Evolutionary conservation across 331 rosid species (phyloP).

Genomic region (Cydonia oblonga): DNA sequence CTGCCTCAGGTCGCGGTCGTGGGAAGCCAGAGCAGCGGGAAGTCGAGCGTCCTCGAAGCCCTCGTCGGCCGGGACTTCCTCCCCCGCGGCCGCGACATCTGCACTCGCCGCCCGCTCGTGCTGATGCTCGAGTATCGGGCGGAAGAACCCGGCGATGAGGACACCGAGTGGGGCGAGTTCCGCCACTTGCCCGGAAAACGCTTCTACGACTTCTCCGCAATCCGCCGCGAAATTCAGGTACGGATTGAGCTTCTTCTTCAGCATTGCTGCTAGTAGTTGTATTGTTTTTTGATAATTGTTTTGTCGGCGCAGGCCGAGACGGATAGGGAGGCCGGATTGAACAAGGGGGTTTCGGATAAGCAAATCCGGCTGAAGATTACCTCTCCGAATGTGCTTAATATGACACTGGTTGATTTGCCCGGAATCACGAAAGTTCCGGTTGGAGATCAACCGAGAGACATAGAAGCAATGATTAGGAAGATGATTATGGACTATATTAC

Average conservation of each 20-base stretch:
- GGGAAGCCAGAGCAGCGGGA: constrained; percentile 35
- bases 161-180: constrained; percentile 26
- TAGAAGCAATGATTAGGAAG: constrained; percentile 27
- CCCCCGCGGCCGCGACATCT: constrained; percentile 27
- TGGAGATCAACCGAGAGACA: constrained; percentile 37
- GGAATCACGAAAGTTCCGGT: constrained; percentile 36
- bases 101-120: constrained; percentile 29
- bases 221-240: constrained; percentile 32
- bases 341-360: constrained; percentile 28
- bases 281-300: not conserved
- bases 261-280: not conserved
- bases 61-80: constrained; percentile 34
- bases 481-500: constrained; percentile 26
- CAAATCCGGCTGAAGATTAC: constrained; percentile 29
- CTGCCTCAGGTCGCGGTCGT: not conserved
- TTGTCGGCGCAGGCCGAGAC: constrained; percentile 19
- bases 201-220: constrained; percentile 21
- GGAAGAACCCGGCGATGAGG: not conserved
- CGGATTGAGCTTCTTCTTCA: not conserved
- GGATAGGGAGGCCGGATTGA: constrained; percentile 22
- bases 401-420: constrained; percentile 34
- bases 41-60: constrained; percentile 31
- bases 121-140: constrained; percentile 26
- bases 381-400: constrained; percentile 29
- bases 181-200: constrained; percentile 25